These are phyloP conservation scores for Fraxinus xanthoxyloides DNA, from an alignment of 305 asterid species.

Conservation along the genomic window DNA sequence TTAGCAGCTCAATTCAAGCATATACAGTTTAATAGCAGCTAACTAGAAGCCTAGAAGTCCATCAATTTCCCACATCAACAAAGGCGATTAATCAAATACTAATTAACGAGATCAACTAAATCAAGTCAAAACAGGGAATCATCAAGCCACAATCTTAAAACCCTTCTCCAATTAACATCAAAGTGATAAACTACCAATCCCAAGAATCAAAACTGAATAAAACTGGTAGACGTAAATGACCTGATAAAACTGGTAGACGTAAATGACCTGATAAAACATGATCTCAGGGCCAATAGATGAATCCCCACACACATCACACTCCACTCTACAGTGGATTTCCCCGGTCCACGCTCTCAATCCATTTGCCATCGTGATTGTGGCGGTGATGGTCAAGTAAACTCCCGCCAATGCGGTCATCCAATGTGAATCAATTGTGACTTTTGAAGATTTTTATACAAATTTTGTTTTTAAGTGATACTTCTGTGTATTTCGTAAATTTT, in stretches of 20 bases:
- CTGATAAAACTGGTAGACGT: constrained; percentile 39
- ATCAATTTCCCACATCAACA: neutral
- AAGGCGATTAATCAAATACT: neutral
- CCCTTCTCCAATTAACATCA: neutral
- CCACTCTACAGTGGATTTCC: constrained; percentile 78
- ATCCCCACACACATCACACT: constrained; percentile 91
- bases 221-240: constrained; percentile 15
- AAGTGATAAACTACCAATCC: neutral
- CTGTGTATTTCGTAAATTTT: neutral
- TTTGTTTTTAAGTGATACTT: neutral
- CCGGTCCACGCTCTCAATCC: constrained; percentile 67
- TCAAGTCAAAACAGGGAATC: neutral
- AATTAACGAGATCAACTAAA: neutral
- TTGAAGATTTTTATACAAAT: no score
- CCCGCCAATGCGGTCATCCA: constrained; percentile 17
- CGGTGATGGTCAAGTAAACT: constrained; percentile 12
- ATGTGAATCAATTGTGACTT: neutral
- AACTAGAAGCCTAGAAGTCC: neutral
- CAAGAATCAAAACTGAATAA: neutral
- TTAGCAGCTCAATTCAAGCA: neutral
- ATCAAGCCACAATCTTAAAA: neutral
- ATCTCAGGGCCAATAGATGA: constrained; percentile 86
- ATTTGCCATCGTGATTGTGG: constrained; percentile 20
- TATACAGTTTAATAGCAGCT: neutral
- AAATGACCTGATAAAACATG: constrained; percentile 59